These are phyloP conservation scores for Solanum sitiens DNA, from an alignment of 257 asterid genomes.

Conservation along the genomic window DNA sequence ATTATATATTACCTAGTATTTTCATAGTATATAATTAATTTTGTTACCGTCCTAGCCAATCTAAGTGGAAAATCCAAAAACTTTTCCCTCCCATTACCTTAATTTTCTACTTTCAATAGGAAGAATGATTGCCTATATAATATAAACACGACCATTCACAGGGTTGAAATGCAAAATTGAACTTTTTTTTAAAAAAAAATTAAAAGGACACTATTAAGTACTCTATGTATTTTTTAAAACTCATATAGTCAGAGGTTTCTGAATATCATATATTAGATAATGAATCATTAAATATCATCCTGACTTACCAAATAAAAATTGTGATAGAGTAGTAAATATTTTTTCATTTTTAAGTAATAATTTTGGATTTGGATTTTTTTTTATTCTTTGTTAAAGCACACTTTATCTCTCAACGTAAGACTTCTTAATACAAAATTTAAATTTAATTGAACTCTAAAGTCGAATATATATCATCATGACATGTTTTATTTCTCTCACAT, in stretches of 20 bases:
- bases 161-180: background rate
- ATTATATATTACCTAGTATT: background rate
- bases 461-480: background rate
- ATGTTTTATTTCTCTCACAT: background rate
- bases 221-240: background rate
- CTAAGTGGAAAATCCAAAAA: background rate
- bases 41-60: background rate
- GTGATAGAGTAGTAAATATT: too few species aligned
- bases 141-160: background rate
- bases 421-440: fast-evolving
- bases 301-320: fast-evolving
- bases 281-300: background rate
- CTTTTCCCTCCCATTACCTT: background rate
- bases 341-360: fast-evolving
- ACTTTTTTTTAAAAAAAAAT: background rate
- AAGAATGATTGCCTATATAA: background rate
- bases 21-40: background rate
- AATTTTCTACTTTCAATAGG: background rate
- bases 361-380: fast-evolving
- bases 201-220: background rate
- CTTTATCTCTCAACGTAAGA: background rate
- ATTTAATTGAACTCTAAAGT: too few species aligned
- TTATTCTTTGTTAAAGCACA: fast-evolving
- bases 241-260: background rate
- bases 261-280: background rate